Percentiles rank a stretch among this genome's conserved stretches.
Evolutionary conservation across 208 protist species (phyloP).

Genomic region (Acanthamoeba quina): DNA sequence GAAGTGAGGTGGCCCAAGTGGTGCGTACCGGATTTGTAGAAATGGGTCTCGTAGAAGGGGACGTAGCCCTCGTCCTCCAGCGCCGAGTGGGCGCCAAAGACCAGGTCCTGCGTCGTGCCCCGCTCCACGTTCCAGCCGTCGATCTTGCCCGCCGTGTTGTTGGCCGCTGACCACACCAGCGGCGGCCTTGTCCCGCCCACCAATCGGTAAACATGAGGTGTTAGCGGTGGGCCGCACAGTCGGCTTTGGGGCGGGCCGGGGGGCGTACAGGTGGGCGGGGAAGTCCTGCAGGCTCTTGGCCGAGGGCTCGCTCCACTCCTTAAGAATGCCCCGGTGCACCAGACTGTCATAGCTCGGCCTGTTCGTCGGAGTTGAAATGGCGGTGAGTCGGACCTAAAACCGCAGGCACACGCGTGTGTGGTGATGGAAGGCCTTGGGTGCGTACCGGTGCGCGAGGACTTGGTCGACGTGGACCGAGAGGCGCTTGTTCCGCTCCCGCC

Average conservation of each 20-base stretch:
- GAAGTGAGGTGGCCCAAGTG: no score
- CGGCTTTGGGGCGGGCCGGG: background rate
- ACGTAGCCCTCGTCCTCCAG: constrained; percentile 64
- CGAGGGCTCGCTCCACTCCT: constrained; percentile 59
- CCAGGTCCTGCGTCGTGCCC: constrained; percentile 1
- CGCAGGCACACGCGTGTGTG: background rate
- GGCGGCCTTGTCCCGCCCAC: background rate
- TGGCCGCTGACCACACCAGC: background rate
- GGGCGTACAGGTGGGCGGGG: constrained; percentile 17
- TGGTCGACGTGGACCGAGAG: constrained; percentile 58
- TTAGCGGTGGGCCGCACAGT: background rate
- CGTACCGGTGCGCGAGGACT: constrained; percentile 9
- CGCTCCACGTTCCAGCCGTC: constrained; percentile 63
- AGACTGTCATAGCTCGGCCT: constrained; percentile 62
- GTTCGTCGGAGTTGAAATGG: background rate
- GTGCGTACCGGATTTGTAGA: constrained; percentile 53
- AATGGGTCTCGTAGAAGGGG: constrained; percentile 40
- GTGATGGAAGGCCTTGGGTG: background rate
- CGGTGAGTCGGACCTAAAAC: background rate
- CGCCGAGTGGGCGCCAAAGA: constrained; percentile 12
- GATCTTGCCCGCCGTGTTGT: constrained; percentile 35
- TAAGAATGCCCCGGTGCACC: constrained; percentile 46
- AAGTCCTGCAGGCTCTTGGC: constrained; percentile 37
- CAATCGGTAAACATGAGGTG: background rate
- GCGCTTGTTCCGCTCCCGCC: background rate